Evolutionary conservation across 2,329 filamentous ascomycete species (phyloP).

Genomic region (Aspergillus viridinutans): DNA sequence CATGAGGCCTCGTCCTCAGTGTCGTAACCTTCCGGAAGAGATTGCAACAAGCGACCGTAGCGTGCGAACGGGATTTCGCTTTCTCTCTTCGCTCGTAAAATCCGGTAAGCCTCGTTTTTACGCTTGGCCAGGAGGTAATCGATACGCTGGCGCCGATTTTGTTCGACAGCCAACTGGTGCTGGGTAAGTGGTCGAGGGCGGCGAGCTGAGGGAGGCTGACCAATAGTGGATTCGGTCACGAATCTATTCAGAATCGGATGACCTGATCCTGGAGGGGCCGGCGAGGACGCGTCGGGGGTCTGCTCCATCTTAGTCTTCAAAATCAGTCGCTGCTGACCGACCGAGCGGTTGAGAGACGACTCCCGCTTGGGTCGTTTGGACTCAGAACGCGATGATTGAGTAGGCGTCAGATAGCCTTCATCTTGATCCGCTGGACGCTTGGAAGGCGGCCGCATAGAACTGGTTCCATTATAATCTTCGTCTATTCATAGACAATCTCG

Average conservation of each 20-base stretch:
- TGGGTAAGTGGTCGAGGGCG: constrained; percentile 47
- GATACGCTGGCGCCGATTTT: constrained; percentile 46
- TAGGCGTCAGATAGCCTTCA: constrained; percentile 38
- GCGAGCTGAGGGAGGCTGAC: constrained; percentile 28
- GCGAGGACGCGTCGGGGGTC: constrained; percentile 38
- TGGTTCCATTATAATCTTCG: background rate
- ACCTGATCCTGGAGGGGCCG: constrained; percentile 40
- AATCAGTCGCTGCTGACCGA: constrained; percentile 39
- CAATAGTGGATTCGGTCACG: constrained; percentile 29
- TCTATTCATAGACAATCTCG: background rate
- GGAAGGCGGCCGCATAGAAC: constrained; percentile 28
- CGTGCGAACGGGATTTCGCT: constrained; percentile 37
- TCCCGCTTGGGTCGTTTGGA: constrained; percentile 38
- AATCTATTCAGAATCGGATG: constrained; percentile 43
- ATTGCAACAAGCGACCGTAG: constrained; percentile 40
- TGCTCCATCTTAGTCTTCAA: constrained; percentile 44
- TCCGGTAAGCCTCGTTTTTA: constrained; percentile 34
- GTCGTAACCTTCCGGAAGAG: constrained; percentile 44
- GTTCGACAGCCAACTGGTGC: constrained; percentile 48
- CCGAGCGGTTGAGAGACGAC: constrained; percentile 33
- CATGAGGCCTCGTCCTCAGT: constrained; percentile 44
- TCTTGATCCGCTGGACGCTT: constrained; percentile 36
- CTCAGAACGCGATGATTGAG: constrained; percentile 34
- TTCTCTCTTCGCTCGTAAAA: constrained; percentile 36
- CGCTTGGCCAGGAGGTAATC: constrained; percentile 45